These are phyloP conservation scores for Capsella rubella DNA, from an alignment of 441 rosid genomes.

Conservation along the genomic window DNA sequence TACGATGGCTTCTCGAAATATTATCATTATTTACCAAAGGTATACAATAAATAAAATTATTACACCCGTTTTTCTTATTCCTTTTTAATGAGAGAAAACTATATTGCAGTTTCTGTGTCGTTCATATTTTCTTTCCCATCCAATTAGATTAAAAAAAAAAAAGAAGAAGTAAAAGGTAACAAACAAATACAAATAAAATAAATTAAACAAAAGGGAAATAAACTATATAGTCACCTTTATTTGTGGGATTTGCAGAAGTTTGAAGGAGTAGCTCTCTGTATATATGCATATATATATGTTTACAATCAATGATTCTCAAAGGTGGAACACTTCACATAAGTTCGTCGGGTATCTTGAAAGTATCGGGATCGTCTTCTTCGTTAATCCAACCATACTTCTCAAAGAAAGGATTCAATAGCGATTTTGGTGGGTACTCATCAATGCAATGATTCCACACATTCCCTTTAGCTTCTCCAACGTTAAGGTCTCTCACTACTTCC, in stretches of 20 bases:
- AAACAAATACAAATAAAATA: slow-evolving; percentile 23
- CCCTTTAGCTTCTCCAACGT: slow-evolving; percentile 39
- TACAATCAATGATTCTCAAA: slow-evolving; percentile 43
- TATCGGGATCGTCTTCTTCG: slow-evolving; percentile 51
- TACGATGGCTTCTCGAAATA: slow-evolving; percentile 3
- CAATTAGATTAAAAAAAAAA: slow-evolving; percentile 21
- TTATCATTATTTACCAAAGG: slow-evolving; percentile 9
- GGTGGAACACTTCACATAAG: slow-evolving; percentile 33
- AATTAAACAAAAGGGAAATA: slow-evolving; percentile 6
- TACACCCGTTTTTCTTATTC: slow-evolving; percentile 3
- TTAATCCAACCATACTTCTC: slow-evolving; percentile 70
- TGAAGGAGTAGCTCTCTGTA: slow-evolving; percentile 42
- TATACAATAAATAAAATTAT: slow-evolving; percentile 18
- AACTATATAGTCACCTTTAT: slow-evolving; percentile 28
- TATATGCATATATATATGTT: slow-evolving; percentile 27
- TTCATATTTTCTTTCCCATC: slow-evolving; percentile 36
- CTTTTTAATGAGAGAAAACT: slow-evolving; percentile 8
- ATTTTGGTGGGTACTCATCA: slow-evolving; percentile 52
- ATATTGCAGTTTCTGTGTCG: slow-evolving; percentile 33
- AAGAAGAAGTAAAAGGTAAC: neutral
- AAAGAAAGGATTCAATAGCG: slow-evolving; percentile 50
- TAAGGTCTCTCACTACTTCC: slow-evolving; percentile 66
- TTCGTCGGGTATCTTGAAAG: slow-evolving; percentile 34
- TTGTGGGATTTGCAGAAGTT: slow-evolving; percentile 10
- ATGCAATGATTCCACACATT: slow-evolving; percentile 74